phyloP scores from a whole-genome alignment of 176 grass and related monocot species.

The Aegilops longissima region DNA sequence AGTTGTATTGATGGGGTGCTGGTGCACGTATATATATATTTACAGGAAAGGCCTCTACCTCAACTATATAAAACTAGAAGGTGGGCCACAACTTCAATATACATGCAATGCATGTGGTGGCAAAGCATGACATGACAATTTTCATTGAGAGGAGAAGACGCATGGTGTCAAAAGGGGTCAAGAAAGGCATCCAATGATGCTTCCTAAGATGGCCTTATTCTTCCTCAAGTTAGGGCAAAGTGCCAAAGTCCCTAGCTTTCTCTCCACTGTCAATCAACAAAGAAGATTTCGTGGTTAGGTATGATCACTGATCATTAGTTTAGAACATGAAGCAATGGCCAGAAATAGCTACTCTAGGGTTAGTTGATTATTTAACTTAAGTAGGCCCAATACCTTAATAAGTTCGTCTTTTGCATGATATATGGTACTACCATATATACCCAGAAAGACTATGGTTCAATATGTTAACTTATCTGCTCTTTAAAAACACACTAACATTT shows the following conservation, averaged over 20 bases:
- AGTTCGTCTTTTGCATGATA: not conserved
- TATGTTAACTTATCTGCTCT: not conserved
- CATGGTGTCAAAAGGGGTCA: conserved; percentile 32
- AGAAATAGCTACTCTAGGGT: conserved; percentile 29
- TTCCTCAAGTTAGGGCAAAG: conserved; percentile 39
- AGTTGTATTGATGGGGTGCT: too few relatives aligned
- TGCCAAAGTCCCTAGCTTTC: conserved; percentile 10
- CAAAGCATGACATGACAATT: conserved; percentile 50
- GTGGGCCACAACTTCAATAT: too few relatives aligned
- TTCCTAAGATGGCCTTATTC: conserved; percentile 33
- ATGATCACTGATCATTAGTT: not conserved
- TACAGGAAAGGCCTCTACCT: too few relatives aligned
- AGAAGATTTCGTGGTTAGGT: conserved; percentile 26
- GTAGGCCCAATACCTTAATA: conserved; percentile 8
- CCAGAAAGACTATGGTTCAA: not conserved
- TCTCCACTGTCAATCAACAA: conserved; percentile 38
- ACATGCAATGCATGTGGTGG: conserved; percentile 30
- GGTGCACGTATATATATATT: too few relatives aligned
- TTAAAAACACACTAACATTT: not conserved
- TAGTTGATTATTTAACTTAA: not conserved
- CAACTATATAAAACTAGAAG: too few relatives aligned
- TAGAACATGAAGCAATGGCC: conserved; percentile 25
- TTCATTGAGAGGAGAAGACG: conserved; percentile 19
- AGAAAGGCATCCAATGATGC: conserved; percentile 51
- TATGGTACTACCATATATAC: not conserved